Evolutionary conservation across 176 grass and related monocot genomes (phyloP).

Genomic region (Musa beccarii): DNA sequence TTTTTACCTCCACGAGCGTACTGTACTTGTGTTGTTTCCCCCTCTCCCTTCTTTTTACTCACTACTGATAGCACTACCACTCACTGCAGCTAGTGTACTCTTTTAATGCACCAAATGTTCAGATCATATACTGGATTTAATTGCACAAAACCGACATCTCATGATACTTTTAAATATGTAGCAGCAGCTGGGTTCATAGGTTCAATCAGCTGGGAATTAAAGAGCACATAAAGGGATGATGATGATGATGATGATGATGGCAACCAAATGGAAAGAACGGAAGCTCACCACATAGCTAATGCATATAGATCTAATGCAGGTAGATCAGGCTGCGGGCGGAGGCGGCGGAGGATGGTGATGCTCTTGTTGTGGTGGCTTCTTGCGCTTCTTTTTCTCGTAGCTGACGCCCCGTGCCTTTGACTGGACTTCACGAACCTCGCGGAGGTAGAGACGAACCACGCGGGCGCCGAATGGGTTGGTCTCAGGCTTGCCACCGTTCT

Average conservation of each 20-base stretch:
- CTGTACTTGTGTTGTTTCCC: not conserved
- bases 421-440: slow-evolving; percentile 6
- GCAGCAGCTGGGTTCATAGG: not conserved
- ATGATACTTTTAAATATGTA: not conserved
- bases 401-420: slow-evolving; percentile 2
- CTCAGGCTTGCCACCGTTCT: slow-evolving; percentile 10
- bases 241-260: not conserved
- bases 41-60: not conserved
- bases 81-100: too few relatives aligned
- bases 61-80: too few relatives aligned
- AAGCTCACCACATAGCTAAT: not conserved
- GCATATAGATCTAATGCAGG: not conserved
- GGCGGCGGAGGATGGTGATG: not conserved
- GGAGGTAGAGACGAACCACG: not conserved
- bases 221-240: not conserved
- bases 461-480: slow-evolving; percentile 8
- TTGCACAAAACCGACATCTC: not conserved
- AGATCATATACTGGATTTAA: not conserved
- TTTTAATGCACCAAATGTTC: too few relatives aligned
- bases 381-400: slow-evolving; percentile 12
- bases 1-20: not conserved
- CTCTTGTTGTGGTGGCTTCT: not conserved
- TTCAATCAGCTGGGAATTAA: not conserved
- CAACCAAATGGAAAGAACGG: not conserved
- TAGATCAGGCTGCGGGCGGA: not conserved